Percentiles rank a stretch among this genome's conserved stretches.
Conservation (phyloP, 257 asterid genomes). For the Solanum ahanhuiri region DNA sequence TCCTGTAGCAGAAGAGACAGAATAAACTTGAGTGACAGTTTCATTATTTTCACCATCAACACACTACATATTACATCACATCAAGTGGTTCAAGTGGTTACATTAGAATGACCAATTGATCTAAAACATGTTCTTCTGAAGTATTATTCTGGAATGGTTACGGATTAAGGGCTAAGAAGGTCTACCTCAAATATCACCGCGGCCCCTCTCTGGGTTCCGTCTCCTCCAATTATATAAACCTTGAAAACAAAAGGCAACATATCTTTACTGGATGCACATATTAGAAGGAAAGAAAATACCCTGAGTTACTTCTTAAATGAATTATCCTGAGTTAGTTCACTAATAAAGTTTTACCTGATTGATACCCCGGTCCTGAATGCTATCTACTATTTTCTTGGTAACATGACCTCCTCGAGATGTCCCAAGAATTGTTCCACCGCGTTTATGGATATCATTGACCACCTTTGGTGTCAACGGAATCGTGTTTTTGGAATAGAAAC, state of each 20-base stretch:
- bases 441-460: conserved; percentile 81
- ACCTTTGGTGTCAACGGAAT: conserved; percentile 48
- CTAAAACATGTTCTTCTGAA: not conserved
- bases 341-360: conserved; percentile 45
- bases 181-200: conserved; percentile 81
- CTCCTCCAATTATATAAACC: conserved; percentile 95
- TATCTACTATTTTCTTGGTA: conserved; percentile 74
- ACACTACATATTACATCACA: not conserved
- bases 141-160: not conserved
- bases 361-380: conserved; percentile 89
- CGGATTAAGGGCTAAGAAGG: not conserved
- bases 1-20: conserved; percentile 36
- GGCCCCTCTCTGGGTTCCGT: conserved; percentile 94
- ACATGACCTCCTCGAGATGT: conserved; percentile 82
- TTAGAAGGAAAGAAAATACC: not conserved
- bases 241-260: conserved; percentile 3
- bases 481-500: conserved; percentile 76
- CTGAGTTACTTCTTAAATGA: not conserved
- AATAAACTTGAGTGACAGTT: not conserved
- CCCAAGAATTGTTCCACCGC: conserved; percentile 85
- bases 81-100: not conserved
- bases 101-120: not conserved
- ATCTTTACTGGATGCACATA: not conserved
- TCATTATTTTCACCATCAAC: not conserved
- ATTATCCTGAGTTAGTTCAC: not conserved